Conservation (phyloP, 768 basidiomycete species). For the Podaxis sp. region DNA sequence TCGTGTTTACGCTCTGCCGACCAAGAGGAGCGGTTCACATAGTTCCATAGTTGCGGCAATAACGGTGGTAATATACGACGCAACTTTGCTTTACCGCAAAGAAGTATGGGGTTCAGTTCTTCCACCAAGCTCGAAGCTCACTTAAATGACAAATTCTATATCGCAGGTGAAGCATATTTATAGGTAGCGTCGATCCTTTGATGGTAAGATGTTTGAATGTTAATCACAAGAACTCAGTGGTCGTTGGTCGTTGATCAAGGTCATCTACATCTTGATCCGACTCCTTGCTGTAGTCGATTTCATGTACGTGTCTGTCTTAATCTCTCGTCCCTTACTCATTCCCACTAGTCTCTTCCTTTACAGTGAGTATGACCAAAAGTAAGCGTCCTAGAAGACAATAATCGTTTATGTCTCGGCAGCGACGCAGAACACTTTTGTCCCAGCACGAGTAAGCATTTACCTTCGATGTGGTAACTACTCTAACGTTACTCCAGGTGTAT, state of each 20-base stretch:
- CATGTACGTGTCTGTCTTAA: background rate
- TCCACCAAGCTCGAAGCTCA: background rate
- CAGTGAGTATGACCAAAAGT: background rate
- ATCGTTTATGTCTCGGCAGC: background rate
- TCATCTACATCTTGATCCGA: constrained; percentile 1
- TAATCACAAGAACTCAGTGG: background rate
- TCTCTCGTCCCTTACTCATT: background rate
- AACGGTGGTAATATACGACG: constrained; percentile 4
- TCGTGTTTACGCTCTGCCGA: background rate
- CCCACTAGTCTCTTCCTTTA: background rate
- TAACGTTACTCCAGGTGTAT: background rate
- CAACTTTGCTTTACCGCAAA: background rate
- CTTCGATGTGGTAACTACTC: background rate
- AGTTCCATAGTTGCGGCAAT: background rate
- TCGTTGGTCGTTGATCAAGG: background rate
- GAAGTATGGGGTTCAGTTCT: background rate
- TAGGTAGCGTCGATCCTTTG: background rate
- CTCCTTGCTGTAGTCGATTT: constrained; percentile 1
- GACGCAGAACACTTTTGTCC: background rate
- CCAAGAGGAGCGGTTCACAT: no score
- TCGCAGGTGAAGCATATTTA: constrained; percentile 8
- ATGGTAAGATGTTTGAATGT: background rate
- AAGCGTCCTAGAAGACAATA: background rate
- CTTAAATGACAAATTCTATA: background rate
- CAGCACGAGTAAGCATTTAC: background rate